Evolutionary conservation across 805 yeast genomes (phyloP).

Genomic region (Candida tallmaniae): DNA sequence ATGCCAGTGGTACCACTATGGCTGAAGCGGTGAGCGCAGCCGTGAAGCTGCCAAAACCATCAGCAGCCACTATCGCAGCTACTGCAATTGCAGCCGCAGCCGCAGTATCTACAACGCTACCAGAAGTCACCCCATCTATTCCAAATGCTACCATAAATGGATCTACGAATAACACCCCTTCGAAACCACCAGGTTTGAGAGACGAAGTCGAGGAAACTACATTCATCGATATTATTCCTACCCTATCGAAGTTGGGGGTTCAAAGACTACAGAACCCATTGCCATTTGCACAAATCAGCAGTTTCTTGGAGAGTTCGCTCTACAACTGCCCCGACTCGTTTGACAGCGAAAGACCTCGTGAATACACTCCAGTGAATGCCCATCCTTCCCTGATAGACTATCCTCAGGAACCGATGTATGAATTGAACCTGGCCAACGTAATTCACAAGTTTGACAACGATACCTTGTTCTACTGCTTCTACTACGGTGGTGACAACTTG

Average conservation of each 20-base stretch:
- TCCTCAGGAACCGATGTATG: slow-evolving; percentile 80
- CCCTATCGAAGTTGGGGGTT: slow-evolving; percentile 27
- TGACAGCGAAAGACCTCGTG: slow-evolving; percentile 81
- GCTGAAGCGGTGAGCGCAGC: slow-evolving; percentile 11
- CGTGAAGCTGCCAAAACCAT: neutral
- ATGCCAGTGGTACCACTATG: slow-evolving; percentile 11
- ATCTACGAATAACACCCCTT: slow-evolving; percentile 1
- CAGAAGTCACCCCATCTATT: slow-evolving; percentile 11
- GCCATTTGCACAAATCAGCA: slow-evolving; percentile 48
- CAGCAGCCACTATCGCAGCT: slow-evolving; percentile 17
- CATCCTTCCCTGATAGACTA: slow-evolving; percentile 88
- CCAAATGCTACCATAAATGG: slow-evolving; percentile 4
- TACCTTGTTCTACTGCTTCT: slow-evolving; percentile 88
- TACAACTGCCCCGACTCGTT: slow-evolving; percentile 90
- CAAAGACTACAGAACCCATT: slow-evolving; percentile 49
- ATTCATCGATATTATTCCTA: slow-evolving; percentile 13
- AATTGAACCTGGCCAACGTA: slow-evolving; percentile 54
- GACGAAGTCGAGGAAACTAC: slow-evolving; percentile 12
- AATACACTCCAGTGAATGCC: slow-evolving; percentile 72
- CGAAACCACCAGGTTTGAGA: slow-evolving; percentile 17
- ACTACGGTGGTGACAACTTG: slow-evolving; percentile 58
- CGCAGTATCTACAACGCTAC: slow-evolving; percentile 6
- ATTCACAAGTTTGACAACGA: slow-evolving; percentile 75
- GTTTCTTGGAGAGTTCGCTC: slow-evolving; percentile 69
- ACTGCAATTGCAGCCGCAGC: slow-evolving; percentile 9